These are phyloP conservation scores for Atalantia buxifolia DNA, from an alignment of 345 rosid species.

Conservation along the genomic window DNA sequence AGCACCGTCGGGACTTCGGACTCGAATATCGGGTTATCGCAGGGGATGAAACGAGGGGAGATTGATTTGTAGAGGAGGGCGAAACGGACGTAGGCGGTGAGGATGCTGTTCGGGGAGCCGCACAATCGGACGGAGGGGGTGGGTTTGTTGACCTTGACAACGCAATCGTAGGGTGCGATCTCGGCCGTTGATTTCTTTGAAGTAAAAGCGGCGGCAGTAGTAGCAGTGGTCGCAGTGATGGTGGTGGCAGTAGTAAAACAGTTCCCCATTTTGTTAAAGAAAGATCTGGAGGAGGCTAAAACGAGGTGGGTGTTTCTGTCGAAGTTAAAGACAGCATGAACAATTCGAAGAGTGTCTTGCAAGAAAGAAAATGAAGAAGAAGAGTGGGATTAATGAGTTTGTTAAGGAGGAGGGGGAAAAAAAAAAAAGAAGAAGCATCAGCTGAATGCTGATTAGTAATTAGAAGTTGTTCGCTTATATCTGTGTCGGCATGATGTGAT, in stretches of 20 bases:
- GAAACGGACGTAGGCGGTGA: conserved; percentile 45
- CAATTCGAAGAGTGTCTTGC: not conserved
- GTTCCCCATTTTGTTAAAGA: conserved; percentile 42
- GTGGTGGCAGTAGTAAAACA: conserved; percentile 16
- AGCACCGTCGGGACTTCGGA: conserved; percentile 24
- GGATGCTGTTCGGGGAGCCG: conserved; percentile 33
- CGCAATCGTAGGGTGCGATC: conserved; percentile 44
- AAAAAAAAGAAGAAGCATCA: not conserved
- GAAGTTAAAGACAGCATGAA: not conserved
- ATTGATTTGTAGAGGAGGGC: conserved; percentile 53
- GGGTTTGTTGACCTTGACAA: conserved; percentile 14
- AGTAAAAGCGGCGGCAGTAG: too few species aligned
- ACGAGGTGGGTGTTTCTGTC: not conserved
- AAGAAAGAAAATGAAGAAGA: not conserved
- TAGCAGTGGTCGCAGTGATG: not conserved
- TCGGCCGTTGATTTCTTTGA: conserved; percentile 44
- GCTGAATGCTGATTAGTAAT: not conserved
- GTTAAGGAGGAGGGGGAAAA: not conserved
- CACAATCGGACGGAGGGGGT: conserved; percentile 26
- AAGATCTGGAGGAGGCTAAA: not conserved
- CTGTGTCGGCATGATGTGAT: too few species aligned
- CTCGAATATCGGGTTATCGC: conserved; percentile 11
- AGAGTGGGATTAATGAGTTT: not conserved
- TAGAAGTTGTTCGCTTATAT: too few species aligned
- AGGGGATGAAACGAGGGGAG: conserved; percentile 37